A percentile compares a stretch with the other conserved stretches of the same genome.
Evolutionary conservation across 169 alveolate genomes (phyloP).

Genomic region (Plasmodium inui): DNA sequence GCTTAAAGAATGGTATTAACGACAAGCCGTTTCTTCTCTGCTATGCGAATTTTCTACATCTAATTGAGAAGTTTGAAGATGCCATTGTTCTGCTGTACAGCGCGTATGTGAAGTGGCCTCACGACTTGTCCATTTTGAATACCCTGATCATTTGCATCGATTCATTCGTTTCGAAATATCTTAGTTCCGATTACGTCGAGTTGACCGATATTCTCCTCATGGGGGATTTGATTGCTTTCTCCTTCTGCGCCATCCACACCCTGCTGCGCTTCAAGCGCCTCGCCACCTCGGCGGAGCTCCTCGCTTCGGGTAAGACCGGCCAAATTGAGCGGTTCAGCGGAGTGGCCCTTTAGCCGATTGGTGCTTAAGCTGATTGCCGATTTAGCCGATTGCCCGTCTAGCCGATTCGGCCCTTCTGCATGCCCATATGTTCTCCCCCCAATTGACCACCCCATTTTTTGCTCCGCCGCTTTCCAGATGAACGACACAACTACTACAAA

Average conservation of each 20-base stretch:
- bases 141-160: slow-evolving; percentile 58
- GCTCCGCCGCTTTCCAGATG: slow-evolving; percentile 17
- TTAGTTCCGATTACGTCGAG: slow-evolving; percentile 63
- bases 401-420: neutral
- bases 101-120: slow-evolving; percentile 42
- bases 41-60: slow-evolving; percentile 59
- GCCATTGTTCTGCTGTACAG: slow-evolving; percentile 41
- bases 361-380: neutral
- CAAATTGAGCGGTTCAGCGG: too few relatives aligned
- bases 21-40: slow-evolving; percentile 31
- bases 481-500: slow-evolving; percentile 31
- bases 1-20: slow-evolving; percentile 42
- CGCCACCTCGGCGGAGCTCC: slow-evolving; percentile 13
- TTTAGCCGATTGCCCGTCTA: neutral
- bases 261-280: slow-evolving; percentile 29
- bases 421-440: neutral
- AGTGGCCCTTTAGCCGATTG: too few relatives aligned
- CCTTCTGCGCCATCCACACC: slow-evolving; percentile 26
- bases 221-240: slow-evolving; percentile 38
- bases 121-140: slow-evolving; percentile 42
- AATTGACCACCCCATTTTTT: neutral
- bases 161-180: slow-evolving; percentile 66
- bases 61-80: slow-evolving; percentile 43
- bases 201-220: slow-evolving; percentile 35
- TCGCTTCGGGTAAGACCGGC: slow-evolving; percentile 29